A percentile compares a stretch with the other conserved stretches of the same genome.
Evolutionary conservation across 768 basidiomycete species (phyloP).

Genomic region (Hygrocybe coccinea): DNA sequence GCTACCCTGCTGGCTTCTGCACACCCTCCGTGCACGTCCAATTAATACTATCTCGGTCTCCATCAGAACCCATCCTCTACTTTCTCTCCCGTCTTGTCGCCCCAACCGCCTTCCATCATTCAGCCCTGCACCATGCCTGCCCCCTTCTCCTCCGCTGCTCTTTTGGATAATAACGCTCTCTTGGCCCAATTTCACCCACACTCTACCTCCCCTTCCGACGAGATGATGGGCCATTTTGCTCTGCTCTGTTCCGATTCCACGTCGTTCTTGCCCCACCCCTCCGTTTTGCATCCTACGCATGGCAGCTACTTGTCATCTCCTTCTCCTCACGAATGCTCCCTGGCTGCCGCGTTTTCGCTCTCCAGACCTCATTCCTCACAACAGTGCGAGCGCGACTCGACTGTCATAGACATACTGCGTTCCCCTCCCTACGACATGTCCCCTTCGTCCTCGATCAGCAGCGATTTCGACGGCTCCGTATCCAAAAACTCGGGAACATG

Average conservation of each 20-base stretch:
- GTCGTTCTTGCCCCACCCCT: too few species aligned
- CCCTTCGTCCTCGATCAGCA: constrained; percentile 24
- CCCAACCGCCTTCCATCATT: background rate
- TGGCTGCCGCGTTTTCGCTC: too few species aligned
- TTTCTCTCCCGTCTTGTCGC: background rate
- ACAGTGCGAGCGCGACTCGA: too few species aligned
- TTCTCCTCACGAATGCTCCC: too few species aligned
- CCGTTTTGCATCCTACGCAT: too few species aligned
- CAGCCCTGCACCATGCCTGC: background rate
- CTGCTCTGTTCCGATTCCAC: too few species aligned
- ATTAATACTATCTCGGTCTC: background rate
- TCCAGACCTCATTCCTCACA: too few species aligned
- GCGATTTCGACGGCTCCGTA: constrained; percentile 14
- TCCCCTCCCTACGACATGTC: constrained; percentile 11
- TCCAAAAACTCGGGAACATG: constrained; percentile 9
- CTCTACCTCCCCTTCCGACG: background rate
- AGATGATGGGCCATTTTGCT: too few species aligned
- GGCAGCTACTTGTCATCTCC: too few species aligned
- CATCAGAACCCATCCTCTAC: background rate
- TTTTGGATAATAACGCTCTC: background rate
- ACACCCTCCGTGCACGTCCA: constrained; percentile 8
- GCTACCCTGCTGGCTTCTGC: background rate
- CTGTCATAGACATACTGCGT: too few species aligned
- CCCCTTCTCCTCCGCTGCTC: background rate
- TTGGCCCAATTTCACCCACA: background rate